These are phyloP conservation scores for Stygiomarasmius scandens DNA, from an alignment of 1,284 basidiomycete species.

Conservation along the genomic window DNA sequence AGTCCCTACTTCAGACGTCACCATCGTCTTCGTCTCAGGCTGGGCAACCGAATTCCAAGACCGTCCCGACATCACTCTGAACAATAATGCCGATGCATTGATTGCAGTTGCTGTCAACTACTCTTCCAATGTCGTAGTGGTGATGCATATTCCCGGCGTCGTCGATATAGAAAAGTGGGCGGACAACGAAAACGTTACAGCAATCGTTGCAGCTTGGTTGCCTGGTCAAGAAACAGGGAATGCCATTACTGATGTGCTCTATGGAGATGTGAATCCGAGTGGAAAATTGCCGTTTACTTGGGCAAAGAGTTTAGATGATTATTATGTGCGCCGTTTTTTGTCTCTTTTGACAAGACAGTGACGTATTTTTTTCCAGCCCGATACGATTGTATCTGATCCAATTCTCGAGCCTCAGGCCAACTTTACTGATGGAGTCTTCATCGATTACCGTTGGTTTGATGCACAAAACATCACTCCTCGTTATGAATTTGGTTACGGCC, in stretches of 20 bases:
- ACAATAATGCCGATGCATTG: slow-evolving; percentile 15
- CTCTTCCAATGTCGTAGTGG: slow-evolving; percentile 10
- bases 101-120: slow-evolving; percentile 16
- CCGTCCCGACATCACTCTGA: slow-evolving; percentile 7
- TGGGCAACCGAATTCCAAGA: slow-evolving; percentile 16
- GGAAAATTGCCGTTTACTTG: slow-evolving; percentile 73
- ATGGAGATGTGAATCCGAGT: slow-evolving; percentile 71
- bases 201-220: slow-evolving; percentile 67
- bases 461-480: slow-evolving; percentile 56
- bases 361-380: neutral
- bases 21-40: slow-evolving; percentile 17
- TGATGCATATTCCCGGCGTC: slow-evolving; percentile 9
- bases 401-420: slow-evolving; percentile 33
- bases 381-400: neutral
- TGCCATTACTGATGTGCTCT: slow-evolving; percentile 73
- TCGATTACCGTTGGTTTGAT: slow-evolving; percentile 73
- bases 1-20: slow-evolving; percentile 6
- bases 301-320: slow-evolving; percentile 62
- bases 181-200: slow-evolving; percentile 35
- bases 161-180: slow-evolving; percentile 10
- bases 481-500: slow-evolving; percentile 71
- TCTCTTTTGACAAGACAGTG: neutral
- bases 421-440: slow-evolving; percentile 55
- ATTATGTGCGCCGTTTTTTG: neutral
- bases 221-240: slow-evolving; percentile 78